These are phyloP conservation scores for Cryphonectria nitschkei DNA, from an alignment of 2,329 filamentous ascomycete genomes.

Conservation along the genomic window DNA sequence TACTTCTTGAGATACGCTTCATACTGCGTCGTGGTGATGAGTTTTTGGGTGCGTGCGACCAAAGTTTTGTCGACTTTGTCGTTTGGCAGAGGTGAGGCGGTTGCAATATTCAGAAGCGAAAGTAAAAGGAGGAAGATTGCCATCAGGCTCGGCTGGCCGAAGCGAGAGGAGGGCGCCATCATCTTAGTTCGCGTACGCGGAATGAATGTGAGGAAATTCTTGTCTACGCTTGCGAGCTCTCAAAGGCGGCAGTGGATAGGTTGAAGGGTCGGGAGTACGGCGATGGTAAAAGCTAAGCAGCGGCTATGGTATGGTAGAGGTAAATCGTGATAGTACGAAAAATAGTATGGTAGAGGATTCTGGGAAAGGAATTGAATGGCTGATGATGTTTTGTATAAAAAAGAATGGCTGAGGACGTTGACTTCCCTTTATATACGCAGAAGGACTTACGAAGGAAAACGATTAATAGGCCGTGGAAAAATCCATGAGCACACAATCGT, in stretches of 20 bases:
- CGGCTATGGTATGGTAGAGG: neutral
- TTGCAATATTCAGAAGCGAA: constrained; percentile 5
- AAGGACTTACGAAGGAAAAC: neutral
- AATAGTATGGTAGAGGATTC: neutral
- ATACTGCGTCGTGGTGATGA: neutral
- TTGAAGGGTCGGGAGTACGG: neutral
- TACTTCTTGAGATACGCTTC: constrained; percentile 1
- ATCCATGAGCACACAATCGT: neutral
- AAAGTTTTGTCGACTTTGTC: neutral
- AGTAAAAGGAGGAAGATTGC: constrained; percentile 9
- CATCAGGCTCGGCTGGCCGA: neutral
- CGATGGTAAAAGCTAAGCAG: neutral
- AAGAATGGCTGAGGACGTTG: neutral
- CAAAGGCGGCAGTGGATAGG: neutral
- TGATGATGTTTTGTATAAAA: neutral
- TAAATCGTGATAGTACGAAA: neutral
- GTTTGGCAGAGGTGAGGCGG: constrained; percentile 5
- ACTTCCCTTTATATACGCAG: constrained; percentile 1
- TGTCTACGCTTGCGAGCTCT: neutral
- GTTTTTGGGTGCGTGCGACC: constrained; percentile 1
- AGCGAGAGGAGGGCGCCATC: neutral
- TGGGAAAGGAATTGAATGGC: neutral
- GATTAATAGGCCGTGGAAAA: neutral
- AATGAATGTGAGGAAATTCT: neutral
- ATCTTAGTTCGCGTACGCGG: neutral